phyloP scores from a whole-genome alignment of 2,329 filamentous ascomycete species.

The Colletotrichum simmondsii region DNA sequence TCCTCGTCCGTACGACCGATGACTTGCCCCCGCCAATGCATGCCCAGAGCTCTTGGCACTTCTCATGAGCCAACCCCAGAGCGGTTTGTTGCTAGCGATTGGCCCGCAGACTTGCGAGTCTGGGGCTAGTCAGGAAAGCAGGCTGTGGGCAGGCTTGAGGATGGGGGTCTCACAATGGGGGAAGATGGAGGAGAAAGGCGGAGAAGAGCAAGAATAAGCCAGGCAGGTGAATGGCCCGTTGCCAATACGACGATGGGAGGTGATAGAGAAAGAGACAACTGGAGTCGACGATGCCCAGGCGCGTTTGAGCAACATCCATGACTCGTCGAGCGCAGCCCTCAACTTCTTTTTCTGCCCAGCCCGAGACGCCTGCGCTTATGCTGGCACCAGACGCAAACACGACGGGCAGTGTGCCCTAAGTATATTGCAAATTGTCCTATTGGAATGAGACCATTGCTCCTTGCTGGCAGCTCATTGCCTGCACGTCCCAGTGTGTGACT shows the following conservation, averaged over 20 bases:
- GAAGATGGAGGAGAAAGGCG: too few relatives aligned
- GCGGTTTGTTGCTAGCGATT: constrained; percentile 6
- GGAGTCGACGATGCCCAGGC: background rate
- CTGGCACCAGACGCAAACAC: background rate
- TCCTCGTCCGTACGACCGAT: constrained; percentile 15
- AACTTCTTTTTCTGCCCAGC: background rate
- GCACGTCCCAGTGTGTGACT: background rate
- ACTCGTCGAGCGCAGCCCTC: constrained; percentile 13
- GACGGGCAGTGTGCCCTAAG: background rate
- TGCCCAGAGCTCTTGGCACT: constrained; percentile 28
- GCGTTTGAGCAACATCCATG: constrained; percentile 7
- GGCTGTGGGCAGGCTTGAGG: background rate
- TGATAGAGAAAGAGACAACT: background rate
- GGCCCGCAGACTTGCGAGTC: constrained; percentile 12
- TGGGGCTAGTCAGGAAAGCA: constrained; percentile 4
- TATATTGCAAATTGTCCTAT: background rate
- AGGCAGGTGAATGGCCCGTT: background rate
- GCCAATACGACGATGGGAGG: background rate
- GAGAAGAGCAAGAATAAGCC: background rate
- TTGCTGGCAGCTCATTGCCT: background rate
- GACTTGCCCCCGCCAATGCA: constrained; percentile 15
- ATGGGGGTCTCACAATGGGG: background rate
- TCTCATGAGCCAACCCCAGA: background rate
- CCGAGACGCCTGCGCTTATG: background rate
- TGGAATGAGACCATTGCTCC: background rate